Conservation (phyloP, 768 basidiomycete species). For the Xerocomellus dryophilus region DNA sequence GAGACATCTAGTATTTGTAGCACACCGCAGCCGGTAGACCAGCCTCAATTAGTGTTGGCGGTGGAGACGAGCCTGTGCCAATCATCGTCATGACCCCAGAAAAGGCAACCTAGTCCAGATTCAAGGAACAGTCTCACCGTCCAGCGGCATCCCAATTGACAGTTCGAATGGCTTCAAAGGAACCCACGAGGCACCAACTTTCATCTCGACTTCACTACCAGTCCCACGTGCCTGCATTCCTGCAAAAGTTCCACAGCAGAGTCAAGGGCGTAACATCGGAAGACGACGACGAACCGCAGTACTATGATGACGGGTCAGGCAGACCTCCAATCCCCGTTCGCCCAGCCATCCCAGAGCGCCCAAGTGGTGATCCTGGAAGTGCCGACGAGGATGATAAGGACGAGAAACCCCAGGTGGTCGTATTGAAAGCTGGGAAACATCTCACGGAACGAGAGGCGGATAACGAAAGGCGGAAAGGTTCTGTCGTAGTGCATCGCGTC, state of each 20-base stretch:
- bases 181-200: conserved; percentile 68
- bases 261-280: conserved; percentile 52
- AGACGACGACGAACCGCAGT: conserved; percentile 49
- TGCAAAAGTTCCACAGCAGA: conserved; percentile 62
- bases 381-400: conserved; percentile 70
- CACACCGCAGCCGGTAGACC: too few relatives aligned
- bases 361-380: conserved; percentile 65
- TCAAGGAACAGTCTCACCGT: neutral
- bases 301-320: conserved; percentile 65
- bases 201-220: conserved; percentile 68
- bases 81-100: neutral
- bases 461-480: conserved; percentile 73
- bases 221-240: conserved; percentile 58
- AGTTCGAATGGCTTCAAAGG: conserved; percentile 43
- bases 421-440: conserved; percentile 86
- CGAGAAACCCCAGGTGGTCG: conserved; percentile 87
- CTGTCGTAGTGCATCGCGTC: conserved; percentile 10
- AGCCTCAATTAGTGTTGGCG: neutral
- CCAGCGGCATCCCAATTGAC: neutral
- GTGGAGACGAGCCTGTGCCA: neutral
- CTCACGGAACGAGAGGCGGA: conserved; percentile 74
- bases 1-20: conserved; percentile 19
- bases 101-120: conserved; percentile 17
- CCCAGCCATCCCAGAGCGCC: conserved; percentile 69
- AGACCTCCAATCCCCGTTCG: conserved; percentile 71